Evolutionary conservation across 345 rosid genomes (phyloP), one percentile per base, ranked within the genome.

Genomic region (Rhizophora mangle): DNA sequence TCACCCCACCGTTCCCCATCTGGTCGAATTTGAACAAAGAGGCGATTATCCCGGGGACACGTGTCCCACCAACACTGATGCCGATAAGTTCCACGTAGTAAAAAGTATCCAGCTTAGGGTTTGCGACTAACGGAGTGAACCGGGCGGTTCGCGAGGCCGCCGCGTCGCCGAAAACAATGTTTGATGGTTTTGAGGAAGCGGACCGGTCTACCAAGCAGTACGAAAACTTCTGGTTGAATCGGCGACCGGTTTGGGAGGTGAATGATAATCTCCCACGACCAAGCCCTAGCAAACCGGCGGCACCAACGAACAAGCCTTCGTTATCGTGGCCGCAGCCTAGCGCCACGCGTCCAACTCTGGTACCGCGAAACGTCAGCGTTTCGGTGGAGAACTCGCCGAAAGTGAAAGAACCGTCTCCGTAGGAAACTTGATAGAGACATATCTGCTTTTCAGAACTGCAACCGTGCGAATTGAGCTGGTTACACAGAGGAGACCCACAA

Each of bases 341-440:
- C 36, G 94, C 91, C 21, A 95, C 94, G 24, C 85, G 82, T 16
- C 72, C 85, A 1, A 95, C 97, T 24, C 82, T 82, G 10, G 80
- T 81, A 16, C 85, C 60, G 0, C 98, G 85, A 80, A 95, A 95
- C 43, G 92, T 90, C 53, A 95, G 80, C 3, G 96, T 95, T 66
- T 92, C 99, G 6, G 94, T 90, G 63, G 94, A 84, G 84, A 90
- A 88, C 16, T 92, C 96, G 2, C 99, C 99, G 36, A 75, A 68
- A 46, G 99, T 95, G 82, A 88, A 86, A 3, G 99, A 95, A 21
- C 96, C 96, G 68, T 95, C 99, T 1, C 98, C 98, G 84, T 95
- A 92, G 2, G 96, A 81, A 34, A 92, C 96, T 79, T 88, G 91
- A 78, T 92, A 95, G 47, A 90, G 87, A 73, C 99, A 95, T 19